A percentile compares a stretch with the other conserved stretches of the same genome.
These are phyloP conservation scores for Juncus effusus DNA, from an alignment of 176 grass and related monocot genomes.

Conservation along the genomic window DNA sequence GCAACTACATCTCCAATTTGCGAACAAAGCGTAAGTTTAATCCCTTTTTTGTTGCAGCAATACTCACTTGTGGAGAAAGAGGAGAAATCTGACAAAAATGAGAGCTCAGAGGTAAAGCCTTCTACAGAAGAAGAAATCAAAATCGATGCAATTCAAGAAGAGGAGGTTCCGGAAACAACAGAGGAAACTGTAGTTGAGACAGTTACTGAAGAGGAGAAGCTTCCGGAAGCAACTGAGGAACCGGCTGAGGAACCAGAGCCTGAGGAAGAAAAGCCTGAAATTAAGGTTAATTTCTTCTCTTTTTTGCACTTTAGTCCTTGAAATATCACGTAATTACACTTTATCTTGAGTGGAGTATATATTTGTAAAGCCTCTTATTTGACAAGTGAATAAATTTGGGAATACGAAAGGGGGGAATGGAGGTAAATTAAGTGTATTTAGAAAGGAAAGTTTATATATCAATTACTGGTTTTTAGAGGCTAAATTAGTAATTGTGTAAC, in stretches of 20 bases:
- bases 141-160: conserved; percentile 20
- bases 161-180: conserved; percentile 36
- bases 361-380: not conserved
- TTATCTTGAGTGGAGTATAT: not conserved
- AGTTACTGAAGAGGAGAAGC: conserved; percentile 30
- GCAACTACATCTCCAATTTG: not conserved
- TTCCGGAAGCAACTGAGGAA: conserved; percentile 33
- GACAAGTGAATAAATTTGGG: not conserved
- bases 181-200: conserved; percentile 14
- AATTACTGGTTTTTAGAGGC: too few species aligned
- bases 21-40: not conserved
- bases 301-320: not conserved
- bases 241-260: conserved; percentile 30
- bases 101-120: conserved; percentile 29
- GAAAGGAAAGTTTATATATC: too few species aligned
- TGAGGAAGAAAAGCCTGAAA: conserved; percentile 45
- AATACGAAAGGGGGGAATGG: not conserved
- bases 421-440: not conserved
- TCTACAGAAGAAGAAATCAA: conserved; percentile 27
- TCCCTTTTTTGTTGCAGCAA: conserved; percentile 39
- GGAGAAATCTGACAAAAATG: conserved; percentile 35
- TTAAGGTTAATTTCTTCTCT: conserved; percentile 49
- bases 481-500: not conserved
- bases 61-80: conserved; percentile 40
- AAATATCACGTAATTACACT: not conserved